Evolutionary conservation across 768 basidiomycete genomes (phyloP).

Genomic region (Rhodotorula diobovata): DNA sequence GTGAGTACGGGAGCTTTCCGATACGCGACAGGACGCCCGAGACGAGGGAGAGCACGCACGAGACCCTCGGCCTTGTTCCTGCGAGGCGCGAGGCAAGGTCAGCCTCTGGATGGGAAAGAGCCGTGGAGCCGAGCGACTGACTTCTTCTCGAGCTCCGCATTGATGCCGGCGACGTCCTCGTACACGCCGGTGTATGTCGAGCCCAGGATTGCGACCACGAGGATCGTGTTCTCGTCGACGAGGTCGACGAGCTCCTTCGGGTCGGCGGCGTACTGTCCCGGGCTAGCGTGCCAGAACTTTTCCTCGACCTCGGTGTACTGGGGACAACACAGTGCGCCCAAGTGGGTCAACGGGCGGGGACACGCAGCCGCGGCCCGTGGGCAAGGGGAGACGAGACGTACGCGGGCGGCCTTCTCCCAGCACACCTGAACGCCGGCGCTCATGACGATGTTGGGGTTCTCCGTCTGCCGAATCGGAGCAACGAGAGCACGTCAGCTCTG

Average conservation of each 20-base stretch:
- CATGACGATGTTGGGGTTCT: constrained; percentile 45
- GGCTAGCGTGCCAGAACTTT: constrained; percentile 43
- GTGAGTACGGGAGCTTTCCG: background rate
- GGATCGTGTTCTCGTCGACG: constrained; percentile 48
- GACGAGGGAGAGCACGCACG: background rate
- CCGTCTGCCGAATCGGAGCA: background rate
- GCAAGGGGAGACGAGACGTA: background rate
- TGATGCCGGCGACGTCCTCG: constrained; percentile 40
- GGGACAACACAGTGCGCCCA: too few relatives aligned
- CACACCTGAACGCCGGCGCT: constrained; percentile 42
- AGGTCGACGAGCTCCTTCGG: constrained; percentile 46
- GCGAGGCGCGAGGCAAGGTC: background rate
- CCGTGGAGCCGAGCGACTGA: background rate
- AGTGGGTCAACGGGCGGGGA: too few relatives aligned
- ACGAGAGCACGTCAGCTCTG: too few relatives aligned
- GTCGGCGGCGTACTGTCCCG: constrained; percentile 44
- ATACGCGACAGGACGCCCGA: too few relatives aligned
- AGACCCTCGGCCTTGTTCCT: constrained; percentile 41
- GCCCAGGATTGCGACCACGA: constrained; percentile 44
- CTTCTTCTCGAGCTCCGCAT: constrained; percentile 41
- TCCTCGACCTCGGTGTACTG: constrained; percentile 46
- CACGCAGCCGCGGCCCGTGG: too few relatives aligned
- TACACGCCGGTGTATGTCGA: constrained; percentile 34
- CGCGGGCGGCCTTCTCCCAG: constrained; percentile 46
- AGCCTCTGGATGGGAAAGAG: background rate